Evolutionary conservation across 257 asterid genomes (phyloP).

Genomic region (Cruciata laevipes): DNA sequence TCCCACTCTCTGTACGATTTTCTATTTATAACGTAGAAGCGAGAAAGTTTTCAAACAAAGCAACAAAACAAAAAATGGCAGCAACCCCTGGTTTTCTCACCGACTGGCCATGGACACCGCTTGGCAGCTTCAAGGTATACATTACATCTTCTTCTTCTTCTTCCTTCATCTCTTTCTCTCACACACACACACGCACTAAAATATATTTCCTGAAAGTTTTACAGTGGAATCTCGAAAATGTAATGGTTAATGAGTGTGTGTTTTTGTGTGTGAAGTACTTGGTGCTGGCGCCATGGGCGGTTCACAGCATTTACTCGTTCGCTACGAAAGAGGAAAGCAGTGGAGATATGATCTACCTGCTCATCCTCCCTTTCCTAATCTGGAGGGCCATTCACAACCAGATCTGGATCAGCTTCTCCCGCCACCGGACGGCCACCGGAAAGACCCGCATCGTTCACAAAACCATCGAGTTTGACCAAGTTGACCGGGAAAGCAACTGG

Average conservation of each 20-base stretch:
- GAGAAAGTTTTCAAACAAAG: not conserved
- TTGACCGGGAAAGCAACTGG: constrained; percentile 83
- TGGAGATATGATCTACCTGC: constrained; percentile 25
- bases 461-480: constrained; percentile 80
- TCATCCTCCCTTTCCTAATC: constrained; percentile 54
- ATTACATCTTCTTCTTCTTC: not conserved
- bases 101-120: constrained; percentile 35
- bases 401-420: constrained; percentile 67
- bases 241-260: not conserved
- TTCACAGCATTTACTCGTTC: constrained; percentile 36
- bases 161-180: too few relatives aligned
- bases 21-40: not conserved
- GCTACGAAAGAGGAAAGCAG: constrained; percentile 23
- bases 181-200: too few relatives aligned
- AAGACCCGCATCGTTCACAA: constrained; percentile 58
- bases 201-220: too few relatives aligned
- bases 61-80: constrained; percentile 15
- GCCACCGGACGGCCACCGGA: constrained; percentile 71
- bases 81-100: constrained; percentile 30
- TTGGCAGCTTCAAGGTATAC: constrained; percentile 24
- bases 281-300: constrained; percentile 62
- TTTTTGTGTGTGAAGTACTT: constrained; percentile 35
- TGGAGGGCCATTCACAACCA: constrained; percentile 54
- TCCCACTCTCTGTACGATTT: not conserved
- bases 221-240: not conserved